phyloP scores from a whole-genome alignment of 352 stramenopile species.

The Phytophthora sp. region DNA sequence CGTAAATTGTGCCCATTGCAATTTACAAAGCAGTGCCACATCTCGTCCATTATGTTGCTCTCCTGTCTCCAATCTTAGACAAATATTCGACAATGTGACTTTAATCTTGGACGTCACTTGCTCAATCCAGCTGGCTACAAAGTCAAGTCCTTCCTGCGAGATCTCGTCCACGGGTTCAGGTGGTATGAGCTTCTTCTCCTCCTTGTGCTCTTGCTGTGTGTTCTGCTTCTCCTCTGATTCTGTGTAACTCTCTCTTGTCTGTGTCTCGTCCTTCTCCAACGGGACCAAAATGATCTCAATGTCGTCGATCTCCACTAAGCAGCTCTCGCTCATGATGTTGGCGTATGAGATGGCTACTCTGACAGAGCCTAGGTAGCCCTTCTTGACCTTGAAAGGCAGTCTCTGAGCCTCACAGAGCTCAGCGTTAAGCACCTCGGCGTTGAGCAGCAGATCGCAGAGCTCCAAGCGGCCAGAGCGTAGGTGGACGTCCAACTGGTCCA shows the following conservation, averaged over 20 bases:
- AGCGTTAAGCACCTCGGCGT: slow-evolving; percentile 79
- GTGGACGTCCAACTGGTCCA: slow-evolving; percentile 89
- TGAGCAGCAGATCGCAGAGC: slow-evolving; percentile 82
- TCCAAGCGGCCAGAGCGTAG: slow-evolving; percentile 77
- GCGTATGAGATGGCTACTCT: slow-evolving; percentile 86
- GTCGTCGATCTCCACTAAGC: slow-evolving; percentile 87
- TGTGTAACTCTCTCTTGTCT: slow-evolving; percentile 15
- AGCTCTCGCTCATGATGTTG: slow-evolving; percentile 90
- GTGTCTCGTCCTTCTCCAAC: slow-evolving; percentile 25
- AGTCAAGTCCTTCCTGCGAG: slow-evolving; percentile 90
- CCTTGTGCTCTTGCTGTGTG: slow-evolving; percentile 4
- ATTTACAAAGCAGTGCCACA: slow-evolving; percentile 71
- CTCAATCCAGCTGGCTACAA: slow-evolving; percentile 91
- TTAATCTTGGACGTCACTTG: slow-evolving; percentile 92
- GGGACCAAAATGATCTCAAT: slow-evolving; percentile 89
- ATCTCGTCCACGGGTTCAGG: slow-evolving; percentile 73
- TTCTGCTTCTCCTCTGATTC: slow-evolving; percentile 7
- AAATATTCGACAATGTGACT: slow-evolving; percentile 88
- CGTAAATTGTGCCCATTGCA: slow-evolving; percentile 86
- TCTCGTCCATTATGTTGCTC: slow-evolving; percentile 65
- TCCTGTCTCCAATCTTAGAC: slow-evolving; percentile 72
- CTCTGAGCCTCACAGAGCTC: slow-evolving; percentile 73
- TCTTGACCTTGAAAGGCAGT: slow-evolving; percentile 86
- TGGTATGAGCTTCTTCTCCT: slow-evolving; percentile 16
- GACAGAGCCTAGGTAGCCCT: slow-evolving; percentile 86